phyloP scores from a whole-genome alignment of 2,329 filamentous ascomycete genomes.

The Colletotrichum sp. region DNA sequence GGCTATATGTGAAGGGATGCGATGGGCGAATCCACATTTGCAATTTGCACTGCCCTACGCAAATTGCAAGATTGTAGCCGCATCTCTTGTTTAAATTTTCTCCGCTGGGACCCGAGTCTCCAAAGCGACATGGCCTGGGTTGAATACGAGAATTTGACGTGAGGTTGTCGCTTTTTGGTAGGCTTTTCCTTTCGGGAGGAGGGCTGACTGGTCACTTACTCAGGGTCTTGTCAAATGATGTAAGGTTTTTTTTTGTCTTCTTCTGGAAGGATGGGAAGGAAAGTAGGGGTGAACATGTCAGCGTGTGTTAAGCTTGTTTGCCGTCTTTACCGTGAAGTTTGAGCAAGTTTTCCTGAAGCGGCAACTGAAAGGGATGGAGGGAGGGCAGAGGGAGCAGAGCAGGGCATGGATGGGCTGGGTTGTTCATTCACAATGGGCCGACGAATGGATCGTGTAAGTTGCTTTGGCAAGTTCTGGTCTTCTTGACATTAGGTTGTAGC shows the following conservation, averaged over 20 bases:
- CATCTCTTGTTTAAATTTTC: neutral
- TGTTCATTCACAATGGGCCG: neutral
- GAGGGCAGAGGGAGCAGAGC: neutral
- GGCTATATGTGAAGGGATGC: neutral
- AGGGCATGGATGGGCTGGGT: neutral
- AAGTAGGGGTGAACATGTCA: neutral
- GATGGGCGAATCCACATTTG: neutral
- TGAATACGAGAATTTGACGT: neutral
- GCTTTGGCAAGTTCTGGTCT: neutral
- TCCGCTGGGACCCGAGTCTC: neutral
- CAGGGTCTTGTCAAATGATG: neutral
- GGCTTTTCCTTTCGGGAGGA: neutral
- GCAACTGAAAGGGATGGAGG: neutral
- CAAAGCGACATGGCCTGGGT: neutral
- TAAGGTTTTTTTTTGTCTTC: neutral
- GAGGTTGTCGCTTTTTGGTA: neutral
- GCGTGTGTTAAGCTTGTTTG: neutral
- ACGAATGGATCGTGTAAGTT: neutral
- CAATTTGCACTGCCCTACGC: neutral
- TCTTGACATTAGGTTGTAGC: slow-evolving; percentile 18
- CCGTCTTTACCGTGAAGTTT: neutral
- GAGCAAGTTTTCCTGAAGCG: neutral
- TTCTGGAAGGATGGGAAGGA: neutral
- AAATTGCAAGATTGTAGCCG: neutral
- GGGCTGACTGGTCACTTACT: neutral